These are phyloP conservation scores for Plectosphaerella sp. DNA, from an alignment of 2,329 filamentous ascomycete species.

Conservation along the genomic window DNA sequence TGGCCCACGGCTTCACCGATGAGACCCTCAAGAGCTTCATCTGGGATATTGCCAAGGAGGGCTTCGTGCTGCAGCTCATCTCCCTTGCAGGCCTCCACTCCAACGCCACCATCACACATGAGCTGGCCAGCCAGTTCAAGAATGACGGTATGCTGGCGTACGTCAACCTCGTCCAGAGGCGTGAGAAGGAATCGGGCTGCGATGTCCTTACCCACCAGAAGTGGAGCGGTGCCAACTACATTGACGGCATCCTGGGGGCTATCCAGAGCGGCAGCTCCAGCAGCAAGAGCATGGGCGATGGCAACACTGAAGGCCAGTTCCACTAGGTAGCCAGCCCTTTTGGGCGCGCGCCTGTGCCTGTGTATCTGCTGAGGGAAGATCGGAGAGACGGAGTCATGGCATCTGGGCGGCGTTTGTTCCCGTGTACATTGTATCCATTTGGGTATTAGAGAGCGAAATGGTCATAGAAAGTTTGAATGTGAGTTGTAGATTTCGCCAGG, in stretches of 20 bases:
- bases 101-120: conserved; percentile 60
- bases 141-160: conserved; percentile 95
- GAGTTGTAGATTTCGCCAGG: too few relatives aligned
- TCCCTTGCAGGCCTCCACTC: conserved; percentile 64
- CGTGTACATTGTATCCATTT: too few relatives aligned
- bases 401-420: too few relatives aligned
- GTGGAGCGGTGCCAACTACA: conserved; percentile 66
- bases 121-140: conserved; percentile 80
- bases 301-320: conserved; percentile 79
- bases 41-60: conserved; percentile 91
- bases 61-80: conserved; percentile 67
- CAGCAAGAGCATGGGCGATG: conserved; percentile 90
- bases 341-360: too few relatives aligned
- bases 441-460: too few relatives aligned
- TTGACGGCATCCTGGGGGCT: conserved; percentile 84
- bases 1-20: conserved; percentile 85
- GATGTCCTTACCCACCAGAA: conserved; percentile 96
- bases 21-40: conserved; percentile 84
- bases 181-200: conserved; percentile 85
- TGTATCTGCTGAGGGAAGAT: too few relatives aligned
- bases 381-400: too few relatives aligned
- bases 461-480: too few relatives aligned
- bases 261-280: conserved; percentile 89
- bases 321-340: conserved; percentile 16
- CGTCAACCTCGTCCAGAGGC: conserved; percentile 84